Evolutionary conservation across 139 green algal genomes (phyloP).

Genomic region (Tetratostichococcus sp.): DNA sequence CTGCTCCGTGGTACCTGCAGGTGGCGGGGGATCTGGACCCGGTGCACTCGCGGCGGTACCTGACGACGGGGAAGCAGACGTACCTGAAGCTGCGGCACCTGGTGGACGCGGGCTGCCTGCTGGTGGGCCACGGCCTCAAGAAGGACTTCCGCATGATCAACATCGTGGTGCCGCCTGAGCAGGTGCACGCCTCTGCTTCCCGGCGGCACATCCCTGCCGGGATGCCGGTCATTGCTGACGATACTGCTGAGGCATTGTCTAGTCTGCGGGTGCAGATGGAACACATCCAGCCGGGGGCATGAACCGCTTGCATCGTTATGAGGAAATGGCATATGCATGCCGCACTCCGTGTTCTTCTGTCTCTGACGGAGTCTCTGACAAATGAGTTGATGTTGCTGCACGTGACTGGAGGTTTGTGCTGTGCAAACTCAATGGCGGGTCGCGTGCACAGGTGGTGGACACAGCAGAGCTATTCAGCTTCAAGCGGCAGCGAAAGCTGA

Average conservation of each 20-base stretch:
- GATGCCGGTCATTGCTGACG: no score
- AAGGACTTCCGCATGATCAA: conserved; percentile 97
- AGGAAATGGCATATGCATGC: no score
- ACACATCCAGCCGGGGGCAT: no score
- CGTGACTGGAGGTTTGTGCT: no score
- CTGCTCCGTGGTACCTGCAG: neutral
- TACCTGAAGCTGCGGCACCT: conserved; percentile 89
- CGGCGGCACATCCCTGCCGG: no score
- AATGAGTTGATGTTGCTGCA: no score
- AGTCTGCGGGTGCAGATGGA: no score
- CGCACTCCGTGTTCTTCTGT: no score
- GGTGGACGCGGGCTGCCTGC: conserved; percentile 77
- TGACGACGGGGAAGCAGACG: conserved; percentile 81
- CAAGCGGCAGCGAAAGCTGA: conserved; percentile 81
- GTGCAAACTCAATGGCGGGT: neutral
- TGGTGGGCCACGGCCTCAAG: conserved; percentile 92
- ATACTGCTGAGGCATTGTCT: no score
- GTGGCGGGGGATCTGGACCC: conserved; percentile 74
- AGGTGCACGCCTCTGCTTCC: conserved; percentile 44
- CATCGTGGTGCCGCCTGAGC: conserved; percentile 80
- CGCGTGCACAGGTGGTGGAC: conserved; percentile 72
- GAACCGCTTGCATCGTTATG: no score
- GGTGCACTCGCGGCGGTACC: conserved; percentile 58
- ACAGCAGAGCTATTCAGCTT: conserved; percentile 91
- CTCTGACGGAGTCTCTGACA: no score